These are phyloP conservation scores for Ceratocystis harringtonii DNA, from an alignment of 2,329 filamentous ascomycete species.

Conservation along the genomic window DNA sequence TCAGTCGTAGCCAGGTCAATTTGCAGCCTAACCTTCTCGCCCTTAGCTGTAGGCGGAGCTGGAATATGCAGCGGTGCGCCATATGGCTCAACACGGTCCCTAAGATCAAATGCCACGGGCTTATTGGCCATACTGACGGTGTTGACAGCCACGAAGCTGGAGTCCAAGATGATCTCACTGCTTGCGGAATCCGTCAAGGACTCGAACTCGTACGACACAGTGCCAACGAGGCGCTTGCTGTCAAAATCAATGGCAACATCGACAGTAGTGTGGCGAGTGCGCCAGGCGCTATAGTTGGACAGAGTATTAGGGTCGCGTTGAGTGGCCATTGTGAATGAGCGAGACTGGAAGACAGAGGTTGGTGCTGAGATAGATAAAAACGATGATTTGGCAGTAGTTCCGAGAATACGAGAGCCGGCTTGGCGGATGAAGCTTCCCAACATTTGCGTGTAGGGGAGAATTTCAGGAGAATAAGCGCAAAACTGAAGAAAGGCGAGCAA, in stretches of 20 bases:
- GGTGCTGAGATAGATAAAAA: background rate
- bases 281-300: constrained; percentile 81
- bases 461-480: background rate
- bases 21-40: constrained; percentile 39
- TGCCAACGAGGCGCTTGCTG: constrained; percentile 59
- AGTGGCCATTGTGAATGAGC: constrained; percentile 12
- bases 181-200: constrained; percentile 59
- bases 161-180: constrained; percentile 71
- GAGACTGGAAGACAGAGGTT: background rate
- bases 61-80: constrained; percentile 54
- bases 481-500: background rate
- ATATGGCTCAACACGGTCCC: constrained; percentile 56
- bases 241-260: constrained; percentile 75
- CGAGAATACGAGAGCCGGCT: constrained; percentile 12
- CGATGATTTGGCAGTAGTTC: background rate
- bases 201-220: constrained; percentile 60
- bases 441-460: constrained; percentile 6
- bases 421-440: constrained; percentile 13
- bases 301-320: constrained; percentile 73
- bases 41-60: constrained; percentile 38
- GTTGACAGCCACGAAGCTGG: constrained; percentile 63
- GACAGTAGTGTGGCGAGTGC: constrained; percentile 67
- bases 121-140: constrained; percentile 54
- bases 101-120: constrained; percentile 51
- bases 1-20: constrained; percentile 69